Base-by-base conservation (phyloP, 2,329 filamentous ascomycete species). In the Cladosporium sp. region DNA sequence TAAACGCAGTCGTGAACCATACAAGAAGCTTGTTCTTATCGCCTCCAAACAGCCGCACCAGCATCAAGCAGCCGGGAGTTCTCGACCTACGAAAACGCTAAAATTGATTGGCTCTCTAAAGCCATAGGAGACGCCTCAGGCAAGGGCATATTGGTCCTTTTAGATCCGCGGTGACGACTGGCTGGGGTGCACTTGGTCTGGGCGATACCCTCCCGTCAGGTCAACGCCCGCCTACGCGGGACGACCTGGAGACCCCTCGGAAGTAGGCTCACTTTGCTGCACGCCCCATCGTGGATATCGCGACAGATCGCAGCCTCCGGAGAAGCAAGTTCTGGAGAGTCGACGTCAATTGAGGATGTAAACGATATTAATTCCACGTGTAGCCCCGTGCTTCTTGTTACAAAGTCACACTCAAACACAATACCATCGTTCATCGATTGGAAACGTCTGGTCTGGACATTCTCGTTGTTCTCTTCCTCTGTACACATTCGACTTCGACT, bases 211-310 rank as follows among this genome's bases (percentile, higher is more conserved):
- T 47, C 20, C 54, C 54, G 54, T 15, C 4, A 30, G 42, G 25
- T 56, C 20, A 42, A 49, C 42, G 54, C 40, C 22, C 25, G 22
- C 7, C 7, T 34, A 5, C 22, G 34, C 47, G 54, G 54, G 34
- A 42, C 34, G 34, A 49, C 40, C 54, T 56, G 54, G 54, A 56
- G 54, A 20, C 39, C 54, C 54, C 54, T 56, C 54, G 54, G 54
- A 49, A 37, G 17, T 45, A 30, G 28, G 47, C 47, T 43, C 15
- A 39, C 34, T 38, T 47, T 39, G 34, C 54, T 56, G 54, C 34
- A 39, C 34, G 42, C 39, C 40, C 40, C 30, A 51, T 51, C 36
- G 15, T 49, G 28, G 28, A 20, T 8, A 37, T 38, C 17, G 17
- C 34, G 22, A 39, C 19, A 56, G 54, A 56, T 49, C 22, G 40